Percentiles rank a stretch among this genome's conserved stretches.
These are phyloP conservation scores for Ascochyta pisi DNA, from an alignment of 2,329 filamentous ascomycete species.

Conservation along the genomic window DNA sequence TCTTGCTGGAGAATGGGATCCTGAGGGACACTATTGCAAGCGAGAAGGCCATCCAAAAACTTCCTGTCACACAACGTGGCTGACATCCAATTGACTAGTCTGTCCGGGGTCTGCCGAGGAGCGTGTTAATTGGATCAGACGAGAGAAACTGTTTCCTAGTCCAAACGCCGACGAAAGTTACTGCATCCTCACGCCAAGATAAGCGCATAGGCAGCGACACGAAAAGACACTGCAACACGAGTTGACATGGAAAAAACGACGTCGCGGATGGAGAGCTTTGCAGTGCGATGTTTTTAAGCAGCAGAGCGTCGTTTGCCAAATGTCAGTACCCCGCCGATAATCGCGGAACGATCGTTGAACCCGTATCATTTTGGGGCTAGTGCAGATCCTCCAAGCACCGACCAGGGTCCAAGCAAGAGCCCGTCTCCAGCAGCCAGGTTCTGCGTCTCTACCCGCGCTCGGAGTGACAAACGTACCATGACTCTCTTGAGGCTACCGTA, in stretches of 20 bases:
- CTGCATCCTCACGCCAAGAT: slow-evolving; percentile 5
- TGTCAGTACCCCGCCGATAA: background rate
- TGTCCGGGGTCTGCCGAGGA: background rate
- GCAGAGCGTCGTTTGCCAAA: background rate
- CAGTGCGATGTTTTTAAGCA: background rate
- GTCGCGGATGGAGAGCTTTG: background rate
- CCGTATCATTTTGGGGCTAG: slow-evolving; percentile 4
- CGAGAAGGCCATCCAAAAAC: slow-evolving; percentile 5
- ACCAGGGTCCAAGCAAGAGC: background rate
- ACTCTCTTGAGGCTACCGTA: slow-evolving; percentile 1
- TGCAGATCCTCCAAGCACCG: slow-evolving; percentile 6
- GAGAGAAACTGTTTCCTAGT: slow-evolving; percentile 2
- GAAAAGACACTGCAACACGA: background rate
- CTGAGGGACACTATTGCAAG: slow-evolving; percentile 7
- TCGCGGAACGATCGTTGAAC: slow-evolving; percentile 10
- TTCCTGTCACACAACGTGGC: slow-evolving; percentile 11
- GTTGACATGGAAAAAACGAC: background rate
- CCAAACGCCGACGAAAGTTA: slow-evolving; percentile 17
- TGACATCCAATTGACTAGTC: background rate
- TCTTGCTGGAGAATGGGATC: background rate
- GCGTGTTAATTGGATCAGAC: background rate
- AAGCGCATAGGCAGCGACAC: background rate
- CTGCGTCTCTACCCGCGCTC: background rate
- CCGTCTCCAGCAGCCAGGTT: slow-evolving; percentile 1
- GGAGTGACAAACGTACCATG: slow-evolving; percentile 2